Percentiles rank a stretch among this genome's conserved stretches.
Evolutionary conservation across 805 yeast genomes (phyloP).

Genomic region (Lachancea sp.): DNA sequence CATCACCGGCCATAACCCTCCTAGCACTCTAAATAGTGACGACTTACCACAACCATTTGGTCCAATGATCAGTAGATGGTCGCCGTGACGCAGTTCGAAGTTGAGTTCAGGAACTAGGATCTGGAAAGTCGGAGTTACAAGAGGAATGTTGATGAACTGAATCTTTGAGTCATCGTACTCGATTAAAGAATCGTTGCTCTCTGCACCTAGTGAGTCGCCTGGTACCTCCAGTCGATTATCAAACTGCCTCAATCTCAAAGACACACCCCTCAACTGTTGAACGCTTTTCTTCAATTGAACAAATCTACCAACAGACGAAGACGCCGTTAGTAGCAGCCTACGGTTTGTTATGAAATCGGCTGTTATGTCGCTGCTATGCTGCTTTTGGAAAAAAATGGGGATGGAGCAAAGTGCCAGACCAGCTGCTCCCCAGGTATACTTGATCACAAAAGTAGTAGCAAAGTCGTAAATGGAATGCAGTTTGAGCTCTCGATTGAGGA

Average conservation of each 20-base stretch:
- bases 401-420: slow-evolving; percentile 83
- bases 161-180: slow-evolving; percentile 52
- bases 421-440: slow-evolving; percentile 94
- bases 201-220: slow-evolving; percentile 13
- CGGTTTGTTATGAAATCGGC: slow-evolving; percentile 88
- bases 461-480: slow-evolving; percentile 75
- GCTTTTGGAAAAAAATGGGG: slow-evolving; percentile 66
- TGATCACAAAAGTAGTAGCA: slow-evolving; percentile 81
- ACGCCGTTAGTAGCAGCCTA: slow-evolving; percentile 72
- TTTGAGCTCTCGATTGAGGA: slow-evolving; percentile 67
- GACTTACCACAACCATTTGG: slow-evolving; percentile 97
- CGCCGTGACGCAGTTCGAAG: slow-evolving; percentile 72
- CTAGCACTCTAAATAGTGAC: slow-evolving; percentile 80
- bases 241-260: slow-evolving; percentile 65
- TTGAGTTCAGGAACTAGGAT: slow-evolving; percentile 57
- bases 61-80: slow-evolving; percentile 83
- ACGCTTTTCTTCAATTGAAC: slow-evolving; percentile 79
- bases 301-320: slow-evolving; percentile 81
- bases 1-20: slow-evolving; percentile 87
- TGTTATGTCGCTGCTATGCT: slow-evolving; percentile 39
- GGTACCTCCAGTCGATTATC: slow-evolving; percentile 45
- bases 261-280: slow-evolving; percentile 78
- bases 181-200: slow-evolving; percentile 24
- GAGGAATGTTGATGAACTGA: slow-evolving; percentile 68
- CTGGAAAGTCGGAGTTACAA: slow-evolving; percentile 80